A percentile compares a stretch with the other conserved stretches of the same genome.
These are phyloP conservation scores for Scytalidium lignicola DNA, from an alignment of 2,329 filamentous ascomycete genomes.

Conservation along the genomic window DNA sequence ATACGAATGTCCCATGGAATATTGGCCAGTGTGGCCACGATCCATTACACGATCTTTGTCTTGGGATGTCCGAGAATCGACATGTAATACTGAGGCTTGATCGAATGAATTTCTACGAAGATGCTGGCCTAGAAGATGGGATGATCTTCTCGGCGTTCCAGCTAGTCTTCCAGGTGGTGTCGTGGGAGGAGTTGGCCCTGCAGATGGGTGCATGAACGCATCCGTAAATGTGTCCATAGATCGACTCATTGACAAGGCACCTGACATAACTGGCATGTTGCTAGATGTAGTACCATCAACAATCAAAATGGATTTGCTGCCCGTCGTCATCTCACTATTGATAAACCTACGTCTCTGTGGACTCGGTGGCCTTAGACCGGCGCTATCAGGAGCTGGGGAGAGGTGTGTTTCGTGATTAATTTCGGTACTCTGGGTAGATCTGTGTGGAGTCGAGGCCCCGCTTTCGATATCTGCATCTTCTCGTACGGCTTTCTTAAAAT, in stretches of 20 bases:
- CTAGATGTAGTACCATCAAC: constrained; percentile 50
- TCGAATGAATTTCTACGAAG: constrained; percentile 23
- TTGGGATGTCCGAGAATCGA: constrained; percentile 16
- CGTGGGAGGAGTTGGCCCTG: constrained; percentile 55
- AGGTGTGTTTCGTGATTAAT: constrained; percentile 15
- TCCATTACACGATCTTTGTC: constrained; percentile 19
- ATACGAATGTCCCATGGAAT: constrained; percentile 24
- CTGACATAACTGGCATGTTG: constrained; percentile 48
- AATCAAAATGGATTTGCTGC: constrained; percentile 89
- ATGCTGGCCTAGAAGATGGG: constrained; percentile 45
- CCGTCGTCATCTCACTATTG: constrained; percentile 47
- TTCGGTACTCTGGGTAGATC: constrained; percentile 11
- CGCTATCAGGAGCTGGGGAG: constrained; percentile 20
- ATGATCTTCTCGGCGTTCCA: constrained; percentile 49
- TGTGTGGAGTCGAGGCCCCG: constrained; percentile 24
- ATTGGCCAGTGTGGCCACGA: constrained; percentile 14
- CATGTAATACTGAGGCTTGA: constrained; percentile 20
- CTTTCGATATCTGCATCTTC: constrained; percentile 49
- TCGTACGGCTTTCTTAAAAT: constrained; percentile 70
- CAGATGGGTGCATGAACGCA: constrained; percentile 41
- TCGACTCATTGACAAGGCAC: constrained; percentile 31
- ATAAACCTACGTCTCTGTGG: constrained; percentile 9
- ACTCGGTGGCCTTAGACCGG: constrained; percentile 14
- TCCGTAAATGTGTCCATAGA: constrained; percentile 52
- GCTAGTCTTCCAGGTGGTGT: constrained; percentile 47